Evolutionary conservation across 352 stramenopile species (phyloP), one percentile per base, ranked within the genome.

Genomic region (Phytophthora meadii): DNA sequence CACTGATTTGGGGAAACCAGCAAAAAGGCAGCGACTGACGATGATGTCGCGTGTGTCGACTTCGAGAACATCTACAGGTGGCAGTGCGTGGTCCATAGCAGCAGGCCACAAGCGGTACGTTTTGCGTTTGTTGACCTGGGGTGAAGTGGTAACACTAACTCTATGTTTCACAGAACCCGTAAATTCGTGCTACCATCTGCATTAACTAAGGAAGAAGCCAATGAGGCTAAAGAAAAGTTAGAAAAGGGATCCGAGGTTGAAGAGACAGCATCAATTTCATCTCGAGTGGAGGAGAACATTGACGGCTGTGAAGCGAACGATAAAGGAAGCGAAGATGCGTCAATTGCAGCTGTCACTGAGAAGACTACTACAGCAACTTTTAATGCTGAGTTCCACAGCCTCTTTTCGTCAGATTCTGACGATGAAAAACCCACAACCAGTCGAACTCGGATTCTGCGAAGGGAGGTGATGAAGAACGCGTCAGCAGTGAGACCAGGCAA

Each of bases 191-290:
- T 87, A 15, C 70, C 62, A 27, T 84, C 78, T 5, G 73, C 76
- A 10, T 59, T 87, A 49, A 65, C 73, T n/a, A 59, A 69, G 4
- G 57, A 76, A 51, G 58, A 76, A 22, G 76, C 76, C 0, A 60
- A 72, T 19, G 54, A 70, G 22, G 56, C 67, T 9, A 70, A 66
- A 62, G 70, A 77, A 39, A 69, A 51, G 25, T 83, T 87, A 47
- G 70, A 82, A 45, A 76, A 71, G 27, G 73, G 73, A 2, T 68
- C 72, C 58, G 64, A 81, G 52, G 57, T 65, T 34, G 41, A 55
- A 4, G 48, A 57, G 15, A 44, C 61, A 10, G 3, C 19, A 15
- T 3, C 27, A 15, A 37, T 10, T 25, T 8, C 28, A 42, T 12
- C 30, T 15, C 37, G 8, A 3, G 17, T 17, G 15, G 44, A 60